Percentiles rank a stretch among this genome's conserved stretches.
Evolutionary conservation across 1,139 yeast genomes (phyloP).

Genomic region (Saccharomycopsis hybrid): DNA sequence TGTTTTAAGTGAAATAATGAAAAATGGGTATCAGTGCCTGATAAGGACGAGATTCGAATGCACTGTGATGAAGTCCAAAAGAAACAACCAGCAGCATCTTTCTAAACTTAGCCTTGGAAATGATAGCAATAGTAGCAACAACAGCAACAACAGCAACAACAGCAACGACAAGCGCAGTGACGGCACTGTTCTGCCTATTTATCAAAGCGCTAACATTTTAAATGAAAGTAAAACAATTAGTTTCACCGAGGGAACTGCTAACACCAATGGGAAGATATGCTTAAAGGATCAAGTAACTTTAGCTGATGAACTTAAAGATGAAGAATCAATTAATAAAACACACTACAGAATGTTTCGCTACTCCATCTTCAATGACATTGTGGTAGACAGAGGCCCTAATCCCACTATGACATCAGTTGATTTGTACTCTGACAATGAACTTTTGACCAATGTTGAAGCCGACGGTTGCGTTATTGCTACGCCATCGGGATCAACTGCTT

Average conservation of each 20-base stretch:
- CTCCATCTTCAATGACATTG: conserved; percentile 79
- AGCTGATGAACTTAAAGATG: conserved; percentile 25
- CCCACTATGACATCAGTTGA: conserved; percentile 75
- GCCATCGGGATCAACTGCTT: conserved; percentile 91
- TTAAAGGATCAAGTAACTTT: conserved; percentile 21
- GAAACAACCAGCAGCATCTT: conserved; percentile 13
- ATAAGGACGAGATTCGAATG: conserved; percentile 76
- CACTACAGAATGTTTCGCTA: conserved; percentile 28
- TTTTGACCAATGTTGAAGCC: conserved; percentile 77
- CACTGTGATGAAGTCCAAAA: conserved; percentile 46
- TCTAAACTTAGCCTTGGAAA: not conserved
- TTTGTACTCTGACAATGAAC: conserved; percentile 67
- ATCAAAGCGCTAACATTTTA: not conserved
- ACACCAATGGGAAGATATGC: conserved; percentile 20
- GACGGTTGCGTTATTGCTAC: conserved; percentile 83
- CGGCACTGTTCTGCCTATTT: not conserved
- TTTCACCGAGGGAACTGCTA: no score
- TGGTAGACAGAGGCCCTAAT: conserved; percentile 78
- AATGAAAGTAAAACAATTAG: conserved; percentile 4
- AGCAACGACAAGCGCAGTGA: not conserved
- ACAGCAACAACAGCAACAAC: not conserved
- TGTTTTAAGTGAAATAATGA: conserved; percentile 50
- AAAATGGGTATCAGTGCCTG: conserved; percentile 59
- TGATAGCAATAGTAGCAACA: not conserved
- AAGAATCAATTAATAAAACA: conserved; percentile 31